Evolutionary conservation across 257 asterid species (phyloP).

Genomic region (Gardenia jasminoides): DNA sequence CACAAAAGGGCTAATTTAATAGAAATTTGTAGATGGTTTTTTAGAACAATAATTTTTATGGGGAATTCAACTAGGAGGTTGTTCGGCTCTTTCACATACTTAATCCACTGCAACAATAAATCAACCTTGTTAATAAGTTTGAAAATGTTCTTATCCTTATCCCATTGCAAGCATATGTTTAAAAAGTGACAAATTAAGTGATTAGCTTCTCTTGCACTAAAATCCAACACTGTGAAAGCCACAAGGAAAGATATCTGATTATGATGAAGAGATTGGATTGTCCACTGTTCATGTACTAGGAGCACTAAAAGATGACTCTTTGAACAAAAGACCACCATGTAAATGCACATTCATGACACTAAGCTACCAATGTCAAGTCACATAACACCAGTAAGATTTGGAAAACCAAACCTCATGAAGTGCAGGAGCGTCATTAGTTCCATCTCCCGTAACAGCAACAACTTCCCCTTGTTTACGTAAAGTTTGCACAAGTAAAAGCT

Average conservation of each 20-base stretch:
- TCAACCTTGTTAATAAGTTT: not conserved
- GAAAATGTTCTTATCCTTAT: not conserved
- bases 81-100: not conserved
- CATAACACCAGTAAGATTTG: not conserved
- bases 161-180: not conserved
- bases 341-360: not conserved
- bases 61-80: not conserved
- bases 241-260: not conserved
- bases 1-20: not conserved
- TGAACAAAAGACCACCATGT: not conserved
- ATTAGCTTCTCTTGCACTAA: too few relatives aligned
- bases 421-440: slow-evolving; percentile 98
- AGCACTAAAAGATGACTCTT: not conserved
- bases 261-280: not conserved
- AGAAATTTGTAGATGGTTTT: not conserved
- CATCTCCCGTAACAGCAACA: slow-evolving; percentile 96
- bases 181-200: not conserved
- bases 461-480: slow-evolving; percentile 86
- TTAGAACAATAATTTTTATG: not conserved
- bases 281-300: not conserved
- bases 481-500: slow-evolving; percentile 90
- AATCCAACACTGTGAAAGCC: not conserved
- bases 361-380: not conserved
- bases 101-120: not conserved
- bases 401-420: slow-evolving; percentile 75